Percentiles rank a stretch among this genome's conserved stretches.
Evolutionary conservation across 2,329 filamentous ascomycete genomes (phyloP).

Genomic region (Fusarium annulatum): DNA sequence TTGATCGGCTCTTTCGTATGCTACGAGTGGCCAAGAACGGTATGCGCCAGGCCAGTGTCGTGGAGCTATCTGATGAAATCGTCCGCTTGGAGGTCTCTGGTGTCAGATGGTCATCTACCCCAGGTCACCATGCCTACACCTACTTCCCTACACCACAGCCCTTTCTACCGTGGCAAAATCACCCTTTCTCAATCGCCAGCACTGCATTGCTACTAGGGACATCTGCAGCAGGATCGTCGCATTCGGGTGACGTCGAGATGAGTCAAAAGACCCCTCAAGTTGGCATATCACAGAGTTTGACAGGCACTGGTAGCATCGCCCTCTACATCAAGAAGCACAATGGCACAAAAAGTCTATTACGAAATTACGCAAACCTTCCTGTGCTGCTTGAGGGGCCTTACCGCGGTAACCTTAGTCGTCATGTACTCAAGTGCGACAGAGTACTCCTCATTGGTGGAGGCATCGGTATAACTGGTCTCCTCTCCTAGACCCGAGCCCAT

Average conservation of each 20-base stretch:
- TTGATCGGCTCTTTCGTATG: not conserved
- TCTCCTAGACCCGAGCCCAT: not conserved
- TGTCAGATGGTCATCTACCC: not conserved
- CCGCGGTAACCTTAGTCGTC: fast-evolving
- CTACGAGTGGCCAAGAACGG: not conserved
- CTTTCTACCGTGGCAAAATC: not conserved
- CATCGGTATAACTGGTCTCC: not conserved
- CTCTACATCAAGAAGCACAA: not conserved
- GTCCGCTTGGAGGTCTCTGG: not conserved
- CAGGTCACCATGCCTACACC: not conserved
- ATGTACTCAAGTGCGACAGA: not conserved
- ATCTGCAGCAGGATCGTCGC: not conserved
- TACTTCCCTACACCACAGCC: not conserved
- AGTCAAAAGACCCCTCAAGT: not conserved
- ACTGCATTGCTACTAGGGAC: not conserved
- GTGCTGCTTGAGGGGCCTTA: not conserved
- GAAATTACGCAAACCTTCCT: not conserved
- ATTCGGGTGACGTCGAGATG: not conserved
- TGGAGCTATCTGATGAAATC: not conserved
- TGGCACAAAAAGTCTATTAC: not conserved
- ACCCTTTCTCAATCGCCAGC: not conserved
- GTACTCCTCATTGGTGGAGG: not conserved
- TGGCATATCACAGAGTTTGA: fast-evolving
- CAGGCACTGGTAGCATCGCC: not conserved
- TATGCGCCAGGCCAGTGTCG: fast-evolving